phyloP scores from a whole-genome alignment of 164 flowering plant genomes.

The Piper betle region DNA sequence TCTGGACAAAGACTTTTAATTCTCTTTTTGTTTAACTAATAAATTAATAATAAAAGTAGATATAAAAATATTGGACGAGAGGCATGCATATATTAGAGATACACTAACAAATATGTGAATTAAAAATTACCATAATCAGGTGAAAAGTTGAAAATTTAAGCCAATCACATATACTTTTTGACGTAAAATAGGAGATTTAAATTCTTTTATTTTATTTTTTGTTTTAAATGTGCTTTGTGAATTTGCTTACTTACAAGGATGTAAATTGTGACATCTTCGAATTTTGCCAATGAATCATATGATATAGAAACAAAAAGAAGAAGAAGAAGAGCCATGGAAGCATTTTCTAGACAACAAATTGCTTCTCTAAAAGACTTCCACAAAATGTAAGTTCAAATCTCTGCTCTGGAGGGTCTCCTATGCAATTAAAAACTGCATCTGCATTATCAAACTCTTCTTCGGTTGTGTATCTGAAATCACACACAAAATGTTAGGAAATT shows the following conservation, averaged over 20 bases:
- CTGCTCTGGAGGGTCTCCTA: constrained; percentile 89
- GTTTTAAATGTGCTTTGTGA: too few species aligned
- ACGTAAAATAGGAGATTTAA: too few species aligned
- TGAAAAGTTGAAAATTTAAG: neutral
- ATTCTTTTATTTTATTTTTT: neutral
- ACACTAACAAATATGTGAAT: neutral
- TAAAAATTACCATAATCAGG: neutral
- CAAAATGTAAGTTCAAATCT: constrained; percentile 83
- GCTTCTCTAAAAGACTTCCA: constrained; percentile 74
- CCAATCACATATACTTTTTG: neutral
- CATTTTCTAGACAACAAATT: constrained; percentile 40
- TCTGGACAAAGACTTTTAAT: too few species aligned
- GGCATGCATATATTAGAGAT: too few species aligned
- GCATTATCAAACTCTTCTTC: constrained; percentile 83
- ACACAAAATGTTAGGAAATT: neutral
- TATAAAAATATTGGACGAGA: neutral
- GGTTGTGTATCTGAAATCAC: constrained; percentile 63
- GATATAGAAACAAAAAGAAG: too few species aligned
- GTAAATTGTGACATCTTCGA: too few species aligned
- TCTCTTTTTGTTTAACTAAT: too few species aligned
- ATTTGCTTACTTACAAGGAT: too few species aligned
- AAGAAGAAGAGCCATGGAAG: too few species aligned
- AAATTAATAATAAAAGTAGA: too few species aligned
- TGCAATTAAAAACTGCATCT: constrained; percentile 88
- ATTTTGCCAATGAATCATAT: too few species aligned